A percentile compares a stretch with the other conserved stretches of the same genome.
phyloP scores from a whole-genome alignment of 2,329 filamentous ascomycete genomes.

The Chalara sp. region DNA sequence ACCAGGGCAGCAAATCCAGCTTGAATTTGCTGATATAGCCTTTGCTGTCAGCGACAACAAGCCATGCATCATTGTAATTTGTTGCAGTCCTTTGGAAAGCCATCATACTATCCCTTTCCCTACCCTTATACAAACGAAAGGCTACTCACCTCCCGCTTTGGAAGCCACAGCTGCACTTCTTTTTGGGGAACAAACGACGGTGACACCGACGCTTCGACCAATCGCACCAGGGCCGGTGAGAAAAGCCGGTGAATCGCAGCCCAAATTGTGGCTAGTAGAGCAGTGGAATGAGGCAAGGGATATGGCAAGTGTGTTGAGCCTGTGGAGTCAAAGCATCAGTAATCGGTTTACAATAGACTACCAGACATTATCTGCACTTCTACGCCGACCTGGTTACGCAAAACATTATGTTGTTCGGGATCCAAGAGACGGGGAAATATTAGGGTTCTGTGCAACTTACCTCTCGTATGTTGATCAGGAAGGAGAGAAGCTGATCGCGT shows the following conservation, averaged over 20 bases:
- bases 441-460: slow-evolving; percentile 56
- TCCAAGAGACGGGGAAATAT: slow-evolving; percentile 33
- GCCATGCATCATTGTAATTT: slow-evolving; percentile 46
- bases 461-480: slow-evolving; percentile 48
- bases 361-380: slow-evolving; percentile 36
- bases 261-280: slow-evolving; percentile 24
- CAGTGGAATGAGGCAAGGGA: slow-evolving; percentile 24
- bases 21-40: slow-evolving; percentile 39
- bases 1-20: slow-evolving; percentile 41
- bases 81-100: slow-evolving; percentile 38
- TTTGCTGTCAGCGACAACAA: slow-evolving; percentile 37
- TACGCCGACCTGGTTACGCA: slow-evolving; percentile 47
- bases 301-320: slow-evolving; percentile 15
- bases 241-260: slow-evolving; percentile 1
- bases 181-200: slow-evolving; percentile 33
- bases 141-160: slow-evolving; percentile 41
- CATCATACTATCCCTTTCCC: slow-evolving; percentile 36
- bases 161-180: slow-evolving; percentile 44
- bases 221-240: neutral
- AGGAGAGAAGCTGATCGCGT: slow-evolving; percentile 47
- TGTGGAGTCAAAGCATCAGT: slow-evolving; percentile 22
- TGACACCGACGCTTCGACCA: too few species aligned
- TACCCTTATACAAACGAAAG: slow-evolving; percentile 43
- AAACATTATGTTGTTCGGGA: slow-evolving; percentile 51
- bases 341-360: slow-evolving; percentile 38